A percentile compares a stretch with the other conserved stretches of the same genome.
Conservation (phyloP, 371 early-diverging fungal genomes). For the Mucor mucedo region DNA sequence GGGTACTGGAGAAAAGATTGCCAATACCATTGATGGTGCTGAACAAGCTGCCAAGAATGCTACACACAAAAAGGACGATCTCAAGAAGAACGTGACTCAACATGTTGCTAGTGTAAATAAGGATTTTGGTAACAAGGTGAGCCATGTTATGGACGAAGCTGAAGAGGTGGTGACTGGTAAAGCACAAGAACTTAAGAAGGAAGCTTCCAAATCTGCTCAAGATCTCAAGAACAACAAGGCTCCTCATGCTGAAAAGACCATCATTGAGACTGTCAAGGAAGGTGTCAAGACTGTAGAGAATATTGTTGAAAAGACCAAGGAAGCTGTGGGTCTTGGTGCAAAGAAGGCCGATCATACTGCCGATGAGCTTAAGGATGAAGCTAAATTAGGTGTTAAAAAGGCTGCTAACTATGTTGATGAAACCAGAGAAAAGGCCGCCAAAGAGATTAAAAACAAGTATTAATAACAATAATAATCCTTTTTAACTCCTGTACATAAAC, state of each 20-base stretch:
- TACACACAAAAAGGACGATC: slow-evolving; percentile 16
- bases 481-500: slow-evolving; percentile 8
- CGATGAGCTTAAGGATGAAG: slow-evolving; percentile 30
- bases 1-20: slow-evolving; percentile 19
- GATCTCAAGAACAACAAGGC: slow-evolving; percentile 19
- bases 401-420: slow-evolving; percentile 22
- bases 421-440: slow-evolving; percentile 17
- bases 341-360: slow-evolving; percentile 24
- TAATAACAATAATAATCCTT: neutral
- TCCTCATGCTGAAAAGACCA: slow-evolving; percentile 22
- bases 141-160: slow-evolving; percentile 18
- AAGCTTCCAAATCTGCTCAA: slow-evolving; percentile 13
- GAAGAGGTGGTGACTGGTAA: slow-evolving; percentile 21
- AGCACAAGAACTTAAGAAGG: slow-evolving; percentile 15
- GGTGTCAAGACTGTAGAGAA: slow-evolving; percentile 24
- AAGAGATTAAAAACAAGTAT: slow-evolving; percentile 19
- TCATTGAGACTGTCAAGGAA: slow-evolving; percentile 26
- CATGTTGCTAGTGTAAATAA: slow-evolving; percentile 9
- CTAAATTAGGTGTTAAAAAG: slow-evolving; percentile 19
- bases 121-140: slow-evolving; percentile 12
- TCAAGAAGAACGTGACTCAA: slow-evolving; percentile 16
- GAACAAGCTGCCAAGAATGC: slow-evolving; percentile 23
- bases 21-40: slow-evolving; percentile 21
- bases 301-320: slow-evolving; percentile 31
- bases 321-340: slow-evolving; percentile 28